phyloP scores from a whole-genome alignment of 768 basidiomycete genomes.

The Boletus sp. region DNA sequence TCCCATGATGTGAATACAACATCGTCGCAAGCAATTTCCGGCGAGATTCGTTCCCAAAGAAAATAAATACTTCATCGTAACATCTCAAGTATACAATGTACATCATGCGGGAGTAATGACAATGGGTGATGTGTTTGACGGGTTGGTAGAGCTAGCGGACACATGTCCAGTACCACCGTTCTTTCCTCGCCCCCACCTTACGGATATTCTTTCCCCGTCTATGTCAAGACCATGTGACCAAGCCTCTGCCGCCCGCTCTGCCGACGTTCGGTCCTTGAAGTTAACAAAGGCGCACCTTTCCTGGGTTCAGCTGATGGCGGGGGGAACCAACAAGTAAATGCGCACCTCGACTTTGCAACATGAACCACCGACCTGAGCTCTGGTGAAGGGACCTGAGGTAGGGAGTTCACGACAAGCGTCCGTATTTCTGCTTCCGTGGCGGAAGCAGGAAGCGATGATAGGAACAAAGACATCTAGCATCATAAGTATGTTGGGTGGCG shows the following conservation, averaged over 20 bases:
- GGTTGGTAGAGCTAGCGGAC: slow-evolving; percentile 9
- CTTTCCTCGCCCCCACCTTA: slow-evolving; percentile 89
- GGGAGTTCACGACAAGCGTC: slow-evolving; percentile 62
- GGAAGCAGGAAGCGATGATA: slow-evolving; percentile 67
- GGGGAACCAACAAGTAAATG: background rate
- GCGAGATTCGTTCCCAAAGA: background rate
- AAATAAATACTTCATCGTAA: background rate
- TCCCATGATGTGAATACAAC: background rate
- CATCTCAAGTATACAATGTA: background rate
- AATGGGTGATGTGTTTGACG: slow-evolving; percentile 4
- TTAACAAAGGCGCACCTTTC: slow-evolving; percentile 91
- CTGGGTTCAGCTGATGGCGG: background rate
- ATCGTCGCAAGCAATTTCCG: background rate
- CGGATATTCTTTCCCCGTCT: slow-evolving; percentile 64
- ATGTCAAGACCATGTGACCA: slow-evolving; percentile 92
- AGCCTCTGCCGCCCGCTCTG: slow-evolving; percentile 83
- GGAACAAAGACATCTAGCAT: slow-evolving; percentile 76
- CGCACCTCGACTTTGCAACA: slow-evolving; percentile 73
- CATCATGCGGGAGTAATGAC: slow-evolving; percentile 13
- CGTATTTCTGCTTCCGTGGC: slow-evolving; percentile 75
- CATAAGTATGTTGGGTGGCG: slow-evolving; percentile 1
- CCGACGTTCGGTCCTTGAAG: slow-evolving; percentile 77
- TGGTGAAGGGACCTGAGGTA: slow-evolving; percentile 59
- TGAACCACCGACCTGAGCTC: slow-evolving; percentile 83
- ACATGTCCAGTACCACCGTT: slow-evolving; percentile 36